Base-by-base conservation (phyloP, 2,329 filamentous ascomycete genomes). In the Fusarium caatingaense region DNA sequence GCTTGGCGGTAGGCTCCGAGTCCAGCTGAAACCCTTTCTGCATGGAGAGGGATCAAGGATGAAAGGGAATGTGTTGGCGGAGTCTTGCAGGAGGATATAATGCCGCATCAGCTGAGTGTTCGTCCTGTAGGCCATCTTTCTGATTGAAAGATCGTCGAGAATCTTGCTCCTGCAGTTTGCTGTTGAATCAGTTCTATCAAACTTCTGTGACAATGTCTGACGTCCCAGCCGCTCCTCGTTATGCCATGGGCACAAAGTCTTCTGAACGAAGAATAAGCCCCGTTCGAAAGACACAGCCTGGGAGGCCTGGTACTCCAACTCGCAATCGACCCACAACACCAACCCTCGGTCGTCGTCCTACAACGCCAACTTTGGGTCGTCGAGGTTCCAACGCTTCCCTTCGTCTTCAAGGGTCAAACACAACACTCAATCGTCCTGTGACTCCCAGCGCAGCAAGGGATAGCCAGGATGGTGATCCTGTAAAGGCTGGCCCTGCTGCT, bases 161-260 rank as follows among this genome's bases (percentile, higher is more conserved):
- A 1, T 34, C 18, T 4, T n/a, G 5, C 1, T 44, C 2, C 20
- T 44, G 15, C 4, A 44, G 20, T 16, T 16, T 44, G 1, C 41
- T 7, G 1, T 8, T 10, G 13, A 27, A 3, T 20, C 13, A 9
- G 32, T 32, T n/a, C 20, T 16, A 27, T n/a, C n/a, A n/a, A 42
- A 3, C 9, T 18, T n/a, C 25, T 47, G 20, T 20, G 18, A 32
- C 23, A 34, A 57, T 23, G 51, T 57, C n/a, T 10, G 51, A 64
- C n/a, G 40, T 44, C 21, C 48, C 59, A 42, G 47, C 58, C 18
- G 66, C 71, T 16, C 72, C 72, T 56, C 72, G 72, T 30, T 74
- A 72, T 41, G 69, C 72, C 15, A 73, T 70, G 30, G 69, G 64
- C 15, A 74, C 72, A n/a, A 54, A 64, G 59, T 64, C 72, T 21